These are phyloP conservation scores for Capsella bursapastoris DNA, from an alignment of 345 rosid genomes.

Conservation along the genomic window DNA sequence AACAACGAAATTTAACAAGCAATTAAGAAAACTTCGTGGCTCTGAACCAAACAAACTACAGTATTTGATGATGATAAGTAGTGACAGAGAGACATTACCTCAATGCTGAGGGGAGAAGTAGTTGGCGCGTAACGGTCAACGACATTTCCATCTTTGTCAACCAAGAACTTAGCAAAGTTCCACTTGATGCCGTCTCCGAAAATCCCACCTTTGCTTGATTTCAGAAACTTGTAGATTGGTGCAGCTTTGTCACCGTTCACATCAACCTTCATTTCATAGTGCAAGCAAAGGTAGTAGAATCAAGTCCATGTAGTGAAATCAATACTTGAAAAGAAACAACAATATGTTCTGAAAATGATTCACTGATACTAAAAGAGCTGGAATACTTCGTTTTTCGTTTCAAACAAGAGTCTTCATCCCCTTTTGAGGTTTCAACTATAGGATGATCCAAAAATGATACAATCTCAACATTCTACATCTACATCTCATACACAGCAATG, in stretches of 20 bases:
- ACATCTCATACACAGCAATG: too few relatives aligned
- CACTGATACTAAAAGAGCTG: slow-evolving; percentile 2
- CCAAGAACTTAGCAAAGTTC: slow-evolving; percentile 89
- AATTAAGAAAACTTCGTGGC: background rate
- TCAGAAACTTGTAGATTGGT: slow-evolving; percentile 86
- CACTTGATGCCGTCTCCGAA: slow-evolving; percentile 80
- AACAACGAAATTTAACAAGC: slow-evolving; percentile 1
- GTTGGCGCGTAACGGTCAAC: slow-evolving; percentile 92
- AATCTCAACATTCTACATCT: too few relatives aligned
- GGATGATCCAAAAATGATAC: background rate
- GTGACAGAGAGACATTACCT: slow-evolving; percentile 52
- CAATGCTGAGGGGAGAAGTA: slow-evolving; percentile 87
- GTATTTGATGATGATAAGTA: background rate
- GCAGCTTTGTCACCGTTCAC: slow-evolving; percentile 80
- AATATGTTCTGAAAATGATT: background rate
- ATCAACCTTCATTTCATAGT: slow-evolving; percentile 56
- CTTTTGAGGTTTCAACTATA: background rate
- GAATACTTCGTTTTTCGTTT: background rate
- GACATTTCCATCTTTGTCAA: slow-evolving; percentile 75
- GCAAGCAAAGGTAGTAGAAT: background rate
- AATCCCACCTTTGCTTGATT: slow-evolving; percentile 79
- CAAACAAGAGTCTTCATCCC: background rate
- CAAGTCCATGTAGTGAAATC: slow-evolving; percentile 4
- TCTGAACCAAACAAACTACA: background rate
- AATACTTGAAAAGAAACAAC: background rate